Conservation (phyloP, 768 basidiomycete species). For the Dendrothele bispora region DNA sequence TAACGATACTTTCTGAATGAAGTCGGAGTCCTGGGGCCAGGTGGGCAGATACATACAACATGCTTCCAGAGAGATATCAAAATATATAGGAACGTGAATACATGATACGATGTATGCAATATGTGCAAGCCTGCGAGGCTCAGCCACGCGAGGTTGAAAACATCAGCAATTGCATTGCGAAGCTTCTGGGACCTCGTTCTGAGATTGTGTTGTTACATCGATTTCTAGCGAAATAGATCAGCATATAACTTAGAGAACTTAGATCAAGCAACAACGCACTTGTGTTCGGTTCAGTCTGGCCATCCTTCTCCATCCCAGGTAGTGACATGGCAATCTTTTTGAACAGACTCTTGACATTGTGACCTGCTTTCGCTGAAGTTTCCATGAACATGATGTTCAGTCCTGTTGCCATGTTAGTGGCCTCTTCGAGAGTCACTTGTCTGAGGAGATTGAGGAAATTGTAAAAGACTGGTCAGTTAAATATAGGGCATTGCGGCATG, state of each 20-base stretch:
- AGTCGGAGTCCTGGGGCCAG: no score
- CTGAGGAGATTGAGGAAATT: slow-evolving; percentile 40
- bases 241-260: neutral
- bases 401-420: slow-evolving; percentile 87
- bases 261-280: slow-evolving; percentile 35
- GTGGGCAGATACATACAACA: no score
- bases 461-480: neutral
- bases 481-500: neutral
- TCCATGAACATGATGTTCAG: slow-evolving; percentile 98
- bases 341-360: slow-evolving; percentile 98
- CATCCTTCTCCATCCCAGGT: slow-evolving; percentile 92
- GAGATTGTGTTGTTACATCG: slow-evolving; percentile 77
- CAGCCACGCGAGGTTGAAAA: no score
- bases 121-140: no score
- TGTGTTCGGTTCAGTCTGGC: slow-evolving; percentile 55
- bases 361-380: slow-evolving; percentile 98
- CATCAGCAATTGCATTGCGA: slow-evolving; percentile 80
- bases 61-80: no score
- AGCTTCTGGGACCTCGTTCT: slow-evolving; percentile 78
- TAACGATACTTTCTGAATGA: no score
- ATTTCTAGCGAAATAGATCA: slow-evolving; percentile 59
- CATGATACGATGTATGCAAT: no score
- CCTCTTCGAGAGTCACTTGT: slow-evolving; percentile 98
- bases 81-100: no score
- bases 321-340: slow-evolving; percentile 99